Evolutionary conservation across 179 eudicot species (phyloP).

Genomic region (Heliamphora pulchella): DNA sequence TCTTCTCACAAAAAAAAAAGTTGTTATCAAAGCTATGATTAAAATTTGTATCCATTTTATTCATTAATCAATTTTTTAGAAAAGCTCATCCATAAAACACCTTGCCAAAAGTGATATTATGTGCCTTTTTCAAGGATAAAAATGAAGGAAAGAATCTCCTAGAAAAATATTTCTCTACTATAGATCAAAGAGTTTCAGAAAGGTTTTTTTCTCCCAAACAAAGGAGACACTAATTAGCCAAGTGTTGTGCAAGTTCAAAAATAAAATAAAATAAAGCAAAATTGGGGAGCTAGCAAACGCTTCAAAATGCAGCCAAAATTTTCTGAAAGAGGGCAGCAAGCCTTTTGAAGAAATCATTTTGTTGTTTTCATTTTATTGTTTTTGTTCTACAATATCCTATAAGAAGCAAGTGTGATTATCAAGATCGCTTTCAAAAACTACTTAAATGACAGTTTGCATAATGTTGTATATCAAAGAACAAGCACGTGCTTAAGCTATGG

Average conservation of each 20-base stretch:
- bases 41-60: too few relatives aligned
- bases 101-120: too few relatives aligned
- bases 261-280: background rate
- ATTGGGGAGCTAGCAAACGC: background rate
- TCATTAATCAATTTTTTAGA: too few relatives aligned
- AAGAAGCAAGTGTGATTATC: background rate
- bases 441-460: background rate
- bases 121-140: too few relatives aligned
- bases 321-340: background rate
- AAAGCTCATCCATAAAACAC: too few relatives aligned
- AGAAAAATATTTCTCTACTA: background rate
- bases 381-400: background rate
- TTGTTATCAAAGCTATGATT: background rate
- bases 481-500: background rate
- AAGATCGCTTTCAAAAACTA: background rate
- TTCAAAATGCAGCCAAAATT: background rate
- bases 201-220: background rate
- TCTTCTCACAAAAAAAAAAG: too few relatives aligned
- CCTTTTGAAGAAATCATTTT: conserved; percentile 4
- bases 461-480: background rate
- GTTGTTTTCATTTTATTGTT: background rate
- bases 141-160: too few relatives aligned
- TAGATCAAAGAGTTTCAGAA: background rate
- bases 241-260: background rate
- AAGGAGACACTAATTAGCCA: background rate